A percentile compares a stretch with the other conserved stretches of the same genome.
phyloP scores from a whole-genome alignment of 2,329 filamentous ascomycete genomes.

The Chrysoporthe cubensis region DNA sequence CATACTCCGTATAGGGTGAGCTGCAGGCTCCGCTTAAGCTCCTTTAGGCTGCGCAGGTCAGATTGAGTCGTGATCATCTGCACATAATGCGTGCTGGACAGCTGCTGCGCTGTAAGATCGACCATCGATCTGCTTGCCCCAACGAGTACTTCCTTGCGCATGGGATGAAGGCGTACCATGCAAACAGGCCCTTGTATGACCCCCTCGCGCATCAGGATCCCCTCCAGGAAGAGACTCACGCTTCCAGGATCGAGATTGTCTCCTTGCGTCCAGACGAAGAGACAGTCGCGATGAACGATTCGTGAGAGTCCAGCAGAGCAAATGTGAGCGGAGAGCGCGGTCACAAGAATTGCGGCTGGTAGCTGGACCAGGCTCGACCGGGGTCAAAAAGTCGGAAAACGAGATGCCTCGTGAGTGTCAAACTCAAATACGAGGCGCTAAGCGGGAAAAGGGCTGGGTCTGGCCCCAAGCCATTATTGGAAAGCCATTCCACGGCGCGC shows the following conservation, averaged over 20 bases:
- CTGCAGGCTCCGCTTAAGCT: background rate
- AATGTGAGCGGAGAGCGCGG: conserved; percentile 5
- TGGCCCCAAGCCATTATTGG: background rate
- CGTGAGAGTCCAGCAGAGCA: background rate
- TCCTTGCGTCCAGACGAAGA: background rate
- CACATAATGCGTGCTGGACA: background rate
- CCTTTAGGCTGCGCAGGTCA: background rate
- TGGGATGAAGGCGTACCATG: background rate
- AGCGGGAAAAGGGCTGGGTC: conserved; percentile 17
- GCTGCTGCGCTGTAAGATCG: conserved; percentile 5
- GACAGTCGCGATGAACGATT: background rate
- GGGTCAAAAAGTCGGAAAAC: conserved; percentile 5
- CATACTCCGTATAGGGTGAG: background rate
- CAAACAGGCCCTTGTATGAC: background rate
- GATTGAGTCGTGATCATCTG: background rate
- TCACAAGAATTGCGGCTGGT: conserved; percentile 6
- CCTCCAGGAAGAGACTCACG: background rate
- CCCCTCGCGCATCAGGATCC: background rate
- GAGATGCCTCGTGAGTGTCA: conserved; percentile 15
- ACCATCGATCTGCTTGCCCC: conserved; percentile 4
- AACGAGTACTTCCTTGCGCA: background rate
- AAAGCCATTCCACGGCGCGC: background rate
- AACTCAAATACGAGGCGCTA: conserved; percentile 28
- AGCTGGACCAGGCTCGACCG: conserved; percentile 11
- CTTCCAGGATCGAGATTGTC: background rate